Evolutionary conservation across 2,329 filamentous ascomycete genomes (phyloP).

Genomic region (Pseudonectria foliicola): DNA sequence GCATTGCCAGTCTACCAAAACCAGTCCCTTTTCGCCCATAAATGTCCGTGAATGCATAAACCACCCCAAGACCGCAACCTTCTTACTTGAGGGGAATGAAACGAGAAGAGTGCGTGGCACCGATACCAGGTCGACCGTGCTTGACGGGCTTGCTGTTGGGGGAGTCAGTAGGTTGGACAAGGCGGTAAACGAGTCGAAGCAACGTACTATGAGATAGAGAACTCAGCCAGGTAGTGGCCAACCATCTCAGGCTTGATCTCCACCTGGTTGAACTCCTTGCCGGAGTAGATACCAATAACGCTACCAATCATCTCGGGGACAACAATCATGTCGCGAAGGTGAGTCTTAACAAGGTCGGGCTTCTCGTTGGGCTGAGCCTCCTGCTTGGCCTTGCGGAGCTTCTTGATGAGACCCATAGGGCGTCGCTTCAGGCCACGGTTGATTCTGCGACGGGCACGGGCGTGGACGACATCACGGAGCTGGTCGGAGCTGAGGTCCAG

Average conservation of each 20-base stretch:
- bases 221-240: conserved; percentile 98
- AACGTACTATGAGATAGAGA: conserved; percentile 99
- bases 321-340: conserved; percentile 99
- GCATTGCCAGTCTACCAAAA: conserved; percentile 42
- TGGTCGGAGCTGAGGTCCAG: conserved; percentile 98
- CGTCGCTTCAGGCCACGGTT: conserved; percentile 99
- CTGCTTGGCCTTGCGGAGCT: conserved; percentile 99
- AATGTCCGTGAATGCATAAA: conserved; percentile 52
- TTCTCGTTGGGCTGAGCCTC: conserved; percentile 99
- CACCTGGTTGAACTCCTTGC: conserved; percentile 99
- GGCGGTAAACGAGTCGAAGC: background rate
- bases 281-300: conserved; percentile 98
- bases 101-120: conserved; percentile 99
- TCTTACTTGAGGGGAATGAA: conserved; percentile 99
- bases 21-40: conserved; percentile 51
- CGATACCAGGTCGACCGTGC: conserved; percentile 99
- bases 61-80: conserved; percentile 44
- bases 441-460: conserved; percentile 96
- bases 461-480: conserved; percentile 98
- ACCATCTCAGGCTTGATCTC: conserved; percentile 99
- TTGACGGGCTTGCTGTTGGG: conserved; percentile 89
- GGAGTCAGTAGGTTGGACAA: conserved; percentile 39
- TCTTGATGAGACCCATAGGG: conserved; percentile 99
- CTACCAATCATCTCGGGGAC: conserved; percentile 99
- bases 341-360: conserved; percentile 98